Base-by-base conservation (phyloP, 2,329 filamentous ascomycete species). In the Aspergillus ruber region DNA sequence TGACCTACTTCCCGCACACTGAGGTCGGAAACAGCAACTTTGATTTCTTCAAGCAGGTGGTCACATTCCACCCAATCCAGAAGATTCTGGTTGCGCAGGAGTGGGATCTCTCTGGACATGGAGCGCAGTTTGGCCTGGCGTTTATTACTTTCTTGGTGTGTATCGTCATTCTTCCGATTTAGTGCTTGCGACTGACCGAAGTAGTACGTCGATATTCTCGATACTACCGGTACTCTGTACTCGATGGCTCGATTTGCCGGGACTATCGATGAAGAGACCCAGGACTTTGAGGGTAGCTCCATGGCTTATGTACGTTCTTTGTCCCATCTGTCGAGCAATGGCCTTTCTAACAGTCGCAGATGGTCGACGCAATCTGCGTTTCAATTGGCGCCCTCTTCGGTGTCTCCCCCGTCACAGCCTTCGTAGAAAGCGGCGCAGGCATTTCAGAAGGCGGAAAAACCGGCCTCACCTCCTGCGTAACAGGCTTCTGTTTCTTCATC, bases 371-470 rank as follows among this genome's bases (percentile, higher is more conserved):
- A 1, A 70, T 90, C 35, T 78, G 79, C 57, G 90, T 94, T 57
- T 87, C 86, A 1, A 86, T 94, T 52, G 88, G 88, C 3, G 82
- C 86, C 4, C 73, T 94, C 1, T 76, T 95, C 43, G 89, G 89
- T 43, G 80, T 79, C 8, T 85, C 89, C 0, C 89, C 89, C 0
- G 87, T 94, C 3, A 94, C 88, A 1, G 88, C 88, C 8, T 95
- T 89, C 62, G 83, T 94, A 60, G 89, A 94, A 69, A 89, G 85
- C n/a, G 88, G 88, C 62, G 89, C 89, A 7, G 89, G 89, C 58
- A 94, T 95, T 53, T 87, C 87, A 0, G 89, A 95, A 68, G 89
- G 89, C 44, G 89, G 88, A 40, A 84, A 84, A 61, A 94, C 89
- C 0, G 89, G 89, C 13, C 70, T 95, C n/a, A 93, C 88, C 0